Evolutionary conservation across 2,329 filamentous ascomycete genomes (phyloP), one percentile per base, ranked within the genome.

Genomic region (Fusarium keratoplasticum): DNA sequence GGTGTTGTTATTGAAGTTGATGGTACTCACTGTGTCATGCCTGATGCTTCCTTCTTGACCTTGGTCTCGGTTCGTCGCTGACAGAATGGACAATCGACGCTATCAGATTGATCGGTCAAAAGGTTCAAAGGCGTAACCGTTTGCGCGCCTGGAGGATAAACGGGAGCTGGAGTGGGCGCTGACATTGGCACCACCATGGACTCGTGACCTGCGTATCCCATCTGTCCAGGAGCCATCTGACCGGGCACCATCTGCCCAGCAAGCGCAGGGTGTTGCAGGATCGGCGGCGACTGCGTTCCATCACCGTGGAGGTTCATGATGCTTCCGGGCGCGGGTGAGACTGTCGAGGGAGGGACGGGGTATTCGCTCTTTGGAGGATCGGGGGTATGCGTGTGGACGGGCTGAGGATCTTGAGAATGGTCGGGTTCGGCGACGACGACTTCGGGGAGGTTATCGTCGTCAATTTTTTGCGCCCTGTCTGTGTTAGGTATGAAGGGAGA

Each of bases 51-150:
- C 2, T 73, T 76, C 71, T 72, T 69, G 2, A 79, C 76, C 6
- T 61, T 58, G 9, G 78, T 79, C 36, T 72, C 67, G 2, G 66
- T 60, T 6, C 77, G 72, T 1, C 70, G 73, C 14, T 70, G 71
- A 20, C 78, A 79, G 58, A 79, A 79, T 0, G 78, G 78, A 38
- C 78, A 79, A 31, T 79, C 78, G 35, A 79, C 36, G 1, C 55
- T 68, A 44, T 79, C 78, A 13, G 76, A 40, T 31, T 79, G 78
- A 11, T 78, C 72, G 22, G 62, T 72, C 4, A 79, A 66, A 2
- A 79, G 69, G 38, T 79, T 68, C 7, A 79, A 50, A 4, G 78
- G 78, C 40, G 78, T 79, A 5, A 79, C 78, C 5, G 78, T 79
- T 7, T 67, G 14, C 16, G 59, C 69, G 6, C 25, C 27, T 0